These are phyloP conservation scores for Neurospora sp. DNA, from an alignment of 495 filamentous ascomycete genomes.

Conservation along the genomic window DNA sequence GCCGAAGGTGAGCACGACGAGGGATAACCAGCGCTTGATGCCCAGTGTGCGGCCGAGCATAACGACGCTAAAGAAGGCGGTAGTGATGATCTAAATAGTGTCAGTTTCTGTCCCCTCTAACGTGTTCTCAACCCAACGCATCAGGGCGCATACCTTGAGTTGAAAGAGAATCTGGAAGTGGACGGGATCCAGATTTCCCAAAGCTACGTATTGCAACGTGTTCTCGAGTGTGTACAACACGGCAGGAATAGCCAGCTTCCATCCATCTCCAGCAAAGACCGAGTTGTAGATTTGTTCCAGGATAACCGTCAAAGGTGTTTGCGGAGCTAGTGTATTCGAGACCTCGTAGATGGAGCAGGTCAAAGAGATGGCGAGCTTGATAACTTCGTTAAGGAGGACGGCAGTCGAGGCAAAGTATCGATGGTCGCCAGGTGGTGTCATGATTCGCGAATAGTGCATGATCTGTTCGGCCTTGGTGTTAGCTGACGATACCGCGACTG, in stretches of 20 bases:
- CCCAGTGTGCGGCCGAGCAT: conserved; percentile 63
- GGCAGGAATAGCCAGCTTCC: conserved; percentile 90
- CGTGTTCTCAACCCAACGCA: not conserved
- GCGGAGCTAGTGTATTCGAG: conserved; percentile 60
- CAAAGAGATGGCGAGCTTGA: conserved; percentile 79
- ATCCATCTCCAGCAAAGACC: conserved; percentile 87
- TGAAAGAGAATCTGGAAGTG: conserved; percentile 91
- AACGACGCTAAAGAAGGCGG: conserved; percentile 76
- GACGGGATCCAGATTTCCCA: conserved; percentile 83
- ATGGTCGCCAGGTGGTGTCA: conserved; percentile 71
- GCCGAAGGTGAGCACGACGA: conserved; percentile 71
- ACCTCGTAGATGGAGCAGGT: conserved; percentile 84
- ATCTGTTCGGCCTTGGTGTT: conserved; percentile 39
- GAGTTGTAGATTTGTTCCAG: conserved; percentile 68
- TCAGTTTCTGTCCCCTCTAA: not conserved
- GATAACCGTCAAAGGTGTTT: conserved; percentile 67
- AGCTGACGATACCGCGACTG: conserved; percentile 1
- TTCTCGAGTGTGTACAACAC: conserved; percentile 85
- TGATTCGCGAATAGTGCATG: conserved; percentile 86
- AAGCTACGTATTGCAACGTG: conserved; percentile 80
- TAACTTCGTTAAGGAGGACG: conserved; percentile 85
- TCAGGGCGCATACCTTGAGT: conserved; percentile 47
- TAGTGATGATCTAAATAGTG: conserved; percentile 57
- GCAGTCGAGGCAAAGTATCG: conserved; percentile 91
- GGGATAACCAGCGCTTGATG: conserved; percentile 62